Percentiles rank a stretch among this genome's conserved stretches.
phyloP scores from a whole-genome alignment of 2,329 filamentous ascomycete species.

The Alternaria alternata region DNA sequence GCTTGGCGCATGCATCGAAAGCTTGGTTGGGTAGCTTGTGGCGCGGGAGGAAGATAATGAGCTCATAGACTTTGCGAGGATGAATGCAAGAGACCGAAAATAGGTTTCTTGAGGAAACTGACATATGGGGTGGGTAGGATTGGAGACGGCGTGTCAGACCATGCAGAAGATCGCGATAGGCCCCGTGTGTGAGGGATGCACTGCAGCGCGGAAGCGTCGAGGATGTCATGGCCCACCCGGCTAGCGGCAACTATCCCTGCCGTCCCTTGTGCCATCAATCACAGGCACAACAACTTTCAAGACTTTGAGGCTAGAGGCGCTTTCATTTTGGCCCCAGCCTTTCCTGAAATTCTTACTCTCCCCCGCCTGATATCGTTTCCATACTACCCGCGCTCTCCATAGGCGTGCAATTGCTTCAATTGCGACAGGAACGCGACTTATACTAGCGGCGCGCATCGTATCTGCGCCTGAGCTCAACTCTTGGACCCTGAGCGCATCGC shows the following conservation, averaged over 20 bases:
- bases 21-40: conserved; percentile 7
- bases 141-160: conserved; percentile 1
- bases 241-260: conserved; percentile 27
- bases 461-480: conserved; percentile 14
- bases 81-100: neutral
- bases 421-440: conserved; percentile 8
- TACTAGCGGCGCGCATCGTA: conserved; percentile 9
- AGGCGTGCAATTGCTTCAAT: conserved; percentile 1
- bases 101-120: neutral
- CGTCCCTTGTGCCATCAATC: conserved; percentile 18
- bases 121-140: neutral
- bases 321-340: conserved; percentile 12
- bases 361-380: conserved; percentile 3
- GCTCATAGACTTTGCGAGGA: conserved; percentile 8
- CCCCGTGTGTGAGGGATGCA: neutral
- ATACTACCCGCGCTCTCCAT: neutral
- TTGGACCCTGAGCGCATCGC: conserved; percentile 22
- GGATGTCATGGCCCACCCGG: conserved; percentile 15
- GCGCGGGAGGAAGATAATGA: conserved; percentile 2
- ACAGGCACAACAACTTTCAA: conserved; percentile 27
- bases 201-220: conserved; percentile 10
- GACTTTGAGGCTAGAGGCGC: conserved; percentile 5
- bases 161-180: neutral
- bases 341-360: conserved; percentile 3
- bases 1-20: conserved; percentile 10